Percentiles rank a stretch among this genome's conserved stretches.
phyloP scores from a whole-genome alignment of 2,329 filamentous ascomycete genomes.

The Ceratocystis alfenasii region DNA sequence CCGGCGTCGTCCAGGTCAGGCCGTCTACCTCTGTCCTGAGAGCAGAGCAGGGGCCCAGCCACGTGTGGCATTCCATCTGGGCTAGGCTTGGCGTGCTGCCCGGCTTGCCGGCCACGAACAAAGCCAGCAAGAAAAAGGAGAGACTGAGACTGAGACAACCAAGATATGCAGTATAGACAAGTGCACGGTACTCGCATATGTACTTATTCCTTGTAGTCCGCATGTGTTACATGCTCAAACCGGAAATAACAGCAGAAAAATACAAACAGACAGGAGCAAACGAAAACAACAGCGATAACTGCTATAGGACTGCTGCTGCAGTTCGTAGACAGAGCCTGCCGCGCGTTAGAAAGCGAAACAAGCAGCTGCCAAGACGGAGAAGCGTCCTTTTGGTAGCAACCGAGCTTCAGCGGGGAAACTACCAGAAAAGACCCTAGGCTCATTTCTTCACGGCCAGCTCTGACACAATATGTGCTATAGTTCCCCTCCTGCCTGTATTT shows the following conservation, averaged over 20 bases:
- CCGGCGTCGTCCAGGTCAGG: not conserved
- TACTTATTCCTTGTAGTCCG: too few species aligned
- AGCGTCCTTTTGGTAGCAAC: not conserved
- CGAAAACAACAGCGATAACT: not conserved
- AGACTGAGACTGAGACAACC: not conserved
- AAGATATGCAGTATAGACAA: not conserved
- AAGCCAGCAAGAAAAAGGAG: not conserved
- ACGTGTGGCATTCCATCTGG: constrained; percentile 5
- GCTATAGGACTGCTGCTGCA: not conserved
- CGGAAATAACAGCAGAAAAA: not conserved
- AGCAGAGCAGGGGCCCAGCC: not conserved
- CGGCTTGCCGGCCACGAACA: not conserved
- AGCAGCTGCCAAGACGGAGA: constrained; percentile 2
- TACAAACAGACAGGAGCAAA: not conserved
- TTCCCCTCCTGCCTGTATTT: not conserved
- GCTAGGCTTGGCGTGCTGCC: not conserved
- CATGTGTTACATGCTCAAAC: too few species aligned
- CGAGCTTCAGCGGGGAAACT: not conserved
- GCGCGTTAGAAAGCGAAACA: not conserved
- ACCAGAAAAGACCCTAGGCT: too few species aligned
- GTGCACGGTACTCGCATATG: too few species aligned
- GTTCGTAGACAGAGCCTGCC: not conserved
- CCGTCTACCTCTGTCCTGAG: not conserved
- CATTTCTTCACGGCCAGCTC: not conserved
- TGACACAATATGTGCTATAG: not conserved